phyloP scores from a whole-genome alignment of 192 early-diverging fungal species.

The Coemansia sp. region DNA sequence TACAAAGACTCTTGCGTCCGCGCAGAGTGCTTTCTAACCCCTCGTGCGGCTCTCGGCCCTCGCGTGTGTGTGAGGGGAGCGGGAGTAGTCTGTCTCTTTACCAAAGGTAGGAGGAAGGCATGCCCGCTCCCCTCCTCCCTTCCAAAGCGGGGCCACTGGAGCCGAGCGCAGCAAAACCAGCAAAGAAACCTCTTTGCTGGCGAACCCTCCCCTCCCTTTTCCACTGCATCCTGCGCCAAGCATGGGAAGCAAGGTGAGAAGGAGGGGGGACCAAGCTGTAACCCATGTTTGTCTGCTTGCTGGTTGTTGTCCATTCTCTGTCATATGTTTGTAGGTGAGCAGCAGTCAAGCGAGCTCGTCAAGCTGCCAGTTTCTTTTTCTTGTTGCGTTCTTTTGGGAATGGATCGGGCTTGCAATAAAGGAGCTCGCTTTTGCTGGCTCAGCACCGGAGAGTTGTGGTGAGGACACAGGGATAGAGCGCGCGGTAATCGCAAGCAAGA shows the following conservation, averaged over 20 bases:
- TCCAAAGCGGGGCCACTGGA: neutral
- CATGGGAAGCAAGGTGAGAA: no score
- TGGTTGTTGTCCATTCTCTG: neutral
- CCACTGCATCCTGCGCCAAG: neutral
- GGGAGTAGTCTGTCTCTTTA: no score
- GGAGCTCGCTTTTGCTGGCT: no score
- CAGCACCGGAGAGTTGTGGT: no score
- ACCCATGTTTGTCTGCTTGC: no score
- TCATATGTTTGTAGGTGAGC: neutral
- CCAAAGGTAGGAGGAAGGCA: no score
- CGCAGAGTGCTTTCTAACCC: slow-evolving; percentile 5
- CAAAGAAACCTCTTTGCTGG: neutral
- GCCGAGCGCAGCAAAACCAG: neutral
- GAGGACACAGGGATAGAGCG: neutral
- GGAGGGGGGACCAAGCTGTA: no score
- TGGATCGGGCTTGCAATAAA: neutral
- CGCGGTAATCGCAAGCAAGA: neutral
- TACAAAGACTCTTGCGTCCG: neutral
- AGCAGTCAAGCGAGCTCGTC: neutral
- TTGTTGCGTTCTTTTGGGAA: neutral
- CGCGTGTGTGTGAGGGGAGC: no score
- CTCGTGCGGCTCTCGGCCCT: neutral
- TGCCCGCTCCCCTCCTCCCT: no score
- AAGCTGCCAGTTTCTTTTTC: neutral
- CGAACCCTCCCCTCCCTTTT: neutral